Conservation (phyloP, 2,329 filamentous ascomycete genomes). For the Colletotrichum plurivorum region DNA sequence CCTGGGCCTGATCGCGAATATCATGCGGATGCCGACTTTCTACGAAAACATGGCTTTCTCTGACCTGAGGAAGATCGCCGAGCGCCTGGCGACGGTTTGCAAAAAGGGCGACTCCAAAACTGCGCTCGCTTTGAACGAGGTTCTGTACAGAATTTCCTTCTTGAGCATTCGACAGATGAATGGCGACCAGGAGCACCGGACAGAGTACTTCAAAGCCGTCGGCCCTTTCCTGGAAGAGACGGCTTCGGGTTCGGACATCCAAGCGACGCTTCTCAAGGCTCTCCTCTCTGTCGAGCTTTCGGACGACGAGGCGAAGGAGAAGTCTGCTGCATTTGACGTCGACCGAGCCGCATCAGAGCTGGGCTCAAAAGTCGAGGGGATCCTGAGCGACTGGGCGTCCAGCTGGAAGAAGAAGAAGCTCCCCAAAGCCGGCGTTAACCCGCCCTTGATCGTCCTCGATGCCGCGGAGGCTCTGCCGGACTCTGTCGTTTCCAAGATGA, state of each 20-base stretch:
- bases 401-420: conserved; percentile 33
- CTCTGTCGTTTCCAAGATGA: conserved; percentile 49
- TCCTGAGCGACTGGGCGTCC: conserved; percentile 29
- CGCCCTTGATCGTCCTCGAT: conserved; percentile 35
- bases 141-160: conserved; percentile 41
- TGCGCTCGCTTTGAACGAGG: conserved; percentile 19
- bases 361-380: conserved; percentile 18
- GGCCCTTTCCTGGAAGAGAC: conserved; percentile 43
- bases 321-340: conserved; percentile 8
- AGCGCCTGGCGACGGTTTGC: conserved; percentile 45
- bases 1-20: conserved; percentile 62
- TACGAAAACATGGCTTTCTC: conserved; percentile 62
- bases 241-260: conserved; percentile 42
- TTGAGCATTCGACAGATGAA: conserved; percentile 59
- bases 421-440: conserved; percentile 19
- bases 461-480: conserved; percentile 48
- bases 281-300: conserved; percentile 48
- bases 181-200: conserved; percentile 59
- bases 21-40: conserved; percentile 66
- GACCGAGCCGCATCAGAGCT: conserved; percentile 6
- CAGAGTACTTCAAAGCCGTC: conserved; percentile 54
- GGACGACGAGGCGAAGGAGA: conserved; percentile 44
- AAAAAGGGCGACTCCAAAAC: conserved; percentile 15
- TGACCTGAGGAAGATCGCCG: conserved; percentile 52
- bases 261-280: conserved; percentile 54